A percentile compares a stretch with the other conserved stretches of the same genome.
Evolutionary conservation across 2,329 filamentous ascomycete species (phyloP).

Genomic region (Diaporthe citriasiana): DNA sequence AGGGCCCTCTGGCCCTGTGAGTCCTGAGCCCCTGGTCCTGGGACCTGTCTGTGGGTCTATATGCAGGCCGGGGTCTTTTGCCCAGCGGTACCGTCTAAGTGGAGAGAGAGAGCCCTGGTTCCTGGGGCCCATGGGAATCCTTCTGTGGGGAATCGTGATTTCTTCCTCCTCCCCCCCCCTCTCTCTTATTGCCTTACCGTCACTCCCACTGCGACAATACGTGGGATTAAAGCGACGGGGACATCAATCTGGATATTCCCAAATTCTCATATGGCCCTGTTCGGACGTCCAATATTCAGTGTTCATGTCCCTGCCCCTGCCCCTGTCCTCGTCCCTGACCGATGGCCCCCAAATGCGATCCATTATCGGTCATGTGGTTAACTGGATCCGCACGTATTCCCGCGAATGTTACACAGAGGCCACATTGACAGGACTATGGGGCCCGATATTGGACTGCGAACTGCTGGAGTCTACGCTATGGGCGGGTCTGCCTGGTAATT

Average conservation of each 20-base stretch:
- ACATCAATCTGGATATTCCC: constrained; percentile 4
- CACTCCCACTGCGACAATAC: not conserved
- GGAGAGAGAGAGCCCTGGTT: not conserved
- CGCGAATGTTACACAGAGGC: constrained; percentile 5
- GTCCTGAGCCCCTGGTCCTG: not conserved
- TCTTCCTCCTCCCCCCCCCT: not conserved
- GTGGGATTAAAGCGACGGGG: not conserved
- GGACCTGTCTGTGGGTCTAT: constrained; percentile 9
- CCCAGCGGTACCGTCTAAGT: constrained; percentile 3
- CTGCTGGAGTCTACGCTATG: not conserved
- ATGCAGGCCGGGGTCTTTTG: constrained; percentile 25
- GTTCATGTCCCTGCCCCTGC: not conserved
- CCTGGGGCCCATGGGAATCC: constrained; percentile 6
- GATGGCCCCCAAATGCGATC: constrained; percentile 11
- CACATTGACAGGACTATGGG: not conserved
- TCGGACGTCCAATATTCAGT: not conserved
- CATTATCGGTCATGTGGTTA: constrained; percentile 30
- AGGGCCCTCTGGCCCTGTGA: not conserved
- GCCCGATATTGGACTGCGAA: not conserved
- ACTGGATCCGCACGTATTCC: constrained; percentile 25
- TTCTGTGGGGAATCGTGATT: constrained; percentile 23
- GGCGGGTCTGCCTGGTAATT: not conserved
- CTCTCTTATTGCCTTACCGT: not conserved
- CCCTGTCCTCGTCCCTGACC: not conserved
- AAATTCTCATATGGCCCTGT: not conserved